Base-by-base conservation (phyloP, 1,139 yeast species). In the Candida tetrigidarum region DNA sequence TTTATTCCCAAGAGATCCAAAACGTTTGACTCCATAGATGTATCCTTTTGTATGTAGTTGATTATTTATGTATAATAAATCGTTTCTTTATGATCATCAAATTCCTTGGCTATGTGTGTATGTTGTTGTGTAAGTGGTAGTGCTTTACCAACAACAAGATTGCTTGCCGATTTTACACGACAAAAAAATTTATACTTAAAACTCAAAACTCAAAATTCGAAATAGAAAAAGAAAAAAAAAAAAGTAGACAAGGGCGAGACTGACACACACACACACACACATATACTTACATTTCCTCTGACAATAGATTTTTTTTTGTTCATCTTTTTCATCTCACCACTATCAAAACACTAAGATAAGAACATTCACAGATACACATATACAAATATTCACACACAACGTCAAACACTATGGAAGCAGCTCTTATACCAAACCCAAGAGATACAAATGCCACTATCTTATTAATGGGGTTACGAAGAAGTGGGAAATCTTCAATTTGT, bases 1-100 rank as follows among this genome's bases (percentile, higher is more conserved):
- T 10, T 75, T 93, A 64, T 93, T 93, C 93, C 99, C 99, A 65
- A 88, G 99, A 78, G 99, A 93, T 70, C 99, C 99, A 56, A 86
- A 75, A 68, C 86, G 99, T 75, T 78, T 93, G 62, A 83, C 88
- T 66, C 99, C 99, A 76, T 86, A 59, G 50, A 16, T 32, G 11
- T 8, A 39, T n/a, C 14, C 6, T 4, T 11, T 12, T 26, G 11
- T 5, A 11, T 36, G 33, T 37, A 37, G 16, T 10, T 19, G 39
- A 10, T n/a, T 37, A 9, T 32, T 12, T 28, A 15, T n/a, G 8
- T 4, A 6, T 28, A 15, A 14, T 28, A 12, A 15, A 5, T 15
- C 9, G 15, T 15, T 6, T 28, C 10, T 28, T n/a, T 12, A 8
- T 28, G 25, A 10, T 22, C 9, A 22, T 22, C 25, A 22, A 7